Evolutionary conservation across 2,329 filamentous ascomycete species (phyloP).

Genomic region (Clonostachys sp.): DNA sequence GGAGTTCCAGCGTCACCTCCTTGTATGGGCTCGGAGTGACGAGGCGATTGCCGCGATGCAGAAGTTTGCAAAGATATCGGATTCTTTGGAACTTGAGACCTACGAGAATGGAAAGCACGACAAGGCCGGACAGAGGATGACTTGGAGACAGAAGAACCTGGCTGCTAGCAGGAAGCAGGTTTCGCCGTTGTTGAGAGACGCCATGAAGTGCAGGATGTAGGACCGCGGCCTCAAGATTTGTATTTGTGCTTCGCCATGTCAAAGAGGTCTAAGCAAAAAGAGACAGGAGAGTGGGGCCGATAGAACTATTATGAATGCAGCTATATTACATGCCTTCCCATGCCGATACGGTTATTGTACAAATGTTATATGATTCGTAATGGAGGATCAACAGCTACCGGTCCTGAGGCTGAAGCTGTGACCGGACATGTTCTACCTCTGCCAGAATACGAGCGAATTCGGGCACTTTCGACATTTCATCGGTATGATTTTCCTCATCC

Average conservation of each 20-base stretch:
- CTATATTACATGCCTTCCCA: too few relatives aligned
- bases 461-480: background rate
- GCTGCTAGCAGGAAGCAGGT: slow-evolving; percentile 65
- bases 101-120: slow-evolving; percentile 48
- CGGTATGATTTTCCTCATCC: background rate
- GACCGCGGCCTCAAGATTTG: background rate
- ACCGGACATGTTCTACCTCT: too few relatives aligned
- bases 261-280: background rate
- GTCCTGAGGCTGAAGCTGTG: too few relatives aligned
- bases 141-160: slow-evolving; percentile 64
- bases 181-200: slow-evolving; percentile 59
- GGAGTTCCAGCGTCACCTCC: slow-evolving; percentile 59
- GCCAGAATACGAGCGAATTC: too few relatives aligned
- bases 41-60: slow-evolving; percentile 32
- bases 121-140: slow-evolving; percentile 42
- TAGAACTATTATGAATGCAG: too few relatives aligned
- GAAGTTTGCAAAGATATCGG: slow-evolving; percentile 41
- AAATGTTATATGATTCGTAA: too few relatives aligned
- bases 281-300: too few relatives aligned
- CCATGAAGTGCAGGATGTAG: slow-evolving; percentile 11
- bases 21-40: slow-evolving; percentile 59
- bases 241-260: background rate
- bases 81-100: slow-evolving; percentile 47
- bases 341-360: too few relatives aligned
- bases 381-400: too few relatives aligned